These are phyloP conservation scores for Schizosaccharomyces cryophilus DNA, from an alignment of 805 yeast genomes.

Conservation along the genomic window DNA sequence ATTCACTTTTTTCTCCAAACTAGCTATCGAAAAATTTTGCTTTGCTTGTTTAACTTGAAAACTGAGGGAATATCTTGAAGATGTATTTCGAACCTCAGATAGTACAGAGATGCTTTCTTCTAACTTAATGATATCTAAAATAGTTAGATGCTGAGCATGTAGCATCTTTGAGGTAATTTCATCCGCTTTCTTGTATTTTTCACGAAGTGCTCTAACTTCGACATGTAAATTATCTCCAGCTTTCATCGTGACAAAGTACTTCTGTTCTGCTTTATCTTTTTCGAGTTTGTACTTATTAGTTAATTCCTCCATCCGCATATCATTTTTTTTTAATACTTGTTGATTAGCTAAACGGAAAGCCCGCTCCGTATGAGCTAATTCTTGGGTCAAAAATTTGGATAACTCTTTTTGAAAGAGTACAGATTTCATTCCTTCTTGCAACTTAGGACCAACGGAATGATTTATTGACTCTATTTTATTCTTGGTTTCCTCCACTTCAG, in stretches of 20 bases:
- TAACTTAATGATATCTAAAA: conserved; percentile 4
- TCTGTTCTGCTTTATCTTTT: conserved; percentile 77
- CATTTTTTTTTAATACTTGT: neutral
- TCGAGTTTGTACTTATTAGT: neutral
- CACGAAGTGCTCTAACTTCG: conserved; percentile 35
- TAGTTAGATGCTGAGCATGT: conserved; percentile 30
- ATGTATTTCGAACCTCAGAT: neutral
- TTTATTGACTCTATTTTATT: neutral
- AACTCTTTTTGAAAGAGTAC: neutral
- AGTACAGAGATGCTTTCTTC: neutral
- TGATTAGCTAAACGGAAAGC: neutral
- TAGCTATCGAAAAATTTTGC: neutral
- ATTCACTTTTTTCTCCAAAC: neutral
- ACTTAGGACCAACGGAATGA: neutral
- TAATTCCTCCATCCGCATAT: neutral
- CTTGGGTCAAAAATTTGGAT: neutral
- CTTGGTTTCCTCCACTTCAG: neutral
- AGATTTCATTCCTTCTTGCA: neutral
- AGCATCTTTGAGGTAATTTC: conserved; percentile 10
- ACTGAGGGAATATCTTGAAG: neutral
- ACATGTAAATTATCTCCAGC: conserved; percentile 46
- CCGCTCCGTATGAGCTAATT: neutral
- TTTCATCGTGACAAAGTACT: conserved; percentile 84
- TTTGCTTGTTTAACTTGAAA: neutral
- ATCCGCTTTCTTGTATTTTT: neutral